Conservation (phyloP, 148 eudicot species). For the Oxyria digyna region DNA sequence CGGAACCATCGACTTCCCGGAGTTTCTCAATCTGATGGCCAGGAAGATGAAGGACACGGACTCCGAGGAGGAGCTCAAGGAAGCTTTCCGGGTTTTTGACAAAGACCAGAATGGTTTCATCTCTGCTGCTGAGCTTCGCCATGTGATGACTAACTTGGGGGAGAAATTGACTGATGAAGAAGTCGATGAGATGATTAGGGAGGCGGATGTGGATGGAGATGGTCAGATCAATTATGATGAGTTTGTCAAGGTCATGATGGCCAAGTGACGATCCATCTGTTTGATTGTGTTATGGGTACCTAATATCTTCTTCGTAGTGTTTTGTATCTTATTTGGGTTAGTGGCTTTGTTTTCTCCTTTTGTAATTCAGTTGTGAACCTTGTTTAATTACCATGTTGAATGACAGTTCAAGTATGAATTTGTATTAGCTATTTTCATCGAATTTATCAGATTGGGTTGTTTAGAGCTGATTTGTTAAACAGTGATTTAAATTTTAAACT, state of each 20-base stretch:
- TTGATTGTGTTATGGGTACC: slow-evolving; percentile 1
- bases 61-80: slow-evolving; percentile 74
- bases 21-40: slow-evolving; percentile 73
- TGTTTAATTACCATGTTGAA: slow-evolving; percentile 4
- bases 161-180: slow-evolving; percentile 81
- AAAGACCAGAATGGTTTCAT: slow-evolving; percentile 80
- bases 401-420: neutral
- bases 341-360: neutral
- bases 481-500: no score
- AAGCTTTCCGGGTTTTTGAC: slow-evolving; percentile 76
- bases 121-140: slow-evolving; percentile 80
- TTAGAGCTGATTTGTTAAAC: no score
- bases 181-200: slow-evolving; percentile 79
- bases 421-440: no score
- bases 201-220: slow-evolving; percentile 74
- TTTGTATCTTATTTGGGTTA: neutral
- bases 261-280: slow-evolving; percentile 23
- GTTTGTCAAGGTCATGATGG: slow-evolving; percentile 75
- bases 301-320: neutral
- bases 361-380: slow-evolving; percentile 3
- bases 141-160: slow-evolving; percentile 77
- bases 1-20: slow-evolving; percentile 72
- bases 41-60: slow-evolving; percentile 78
- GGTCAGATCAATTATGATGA: slow-evolving; percentile 80
- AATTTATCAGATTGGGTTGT: no score